Conservation (phyloP, 352 stramenopile species). For the Phytophthora fragariae region DNA sequence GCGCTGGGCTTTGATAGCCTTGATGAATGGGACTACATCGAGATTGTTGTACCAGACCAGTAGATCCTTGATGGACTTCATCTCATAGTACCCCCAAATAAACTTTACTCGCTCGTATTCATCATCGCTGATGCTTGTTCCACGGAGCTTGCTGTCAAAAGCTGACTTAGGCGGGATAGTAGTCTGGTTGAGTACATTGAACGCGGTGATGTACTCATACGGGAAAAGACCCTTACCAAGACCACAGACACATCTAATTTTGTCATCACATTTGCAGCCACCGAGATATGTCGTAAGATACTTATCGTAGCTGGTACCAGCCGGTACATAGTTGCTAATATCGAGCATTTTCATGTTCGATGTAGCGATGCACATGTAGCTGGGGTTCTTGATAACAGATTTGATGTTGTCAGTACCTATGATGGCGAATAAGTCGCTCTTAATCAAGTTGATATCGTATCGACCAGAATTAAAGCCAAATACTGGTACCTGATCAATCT, state of each 20-base stretch:
- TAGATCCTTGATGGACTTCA: neutral
- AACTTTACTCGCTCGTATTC: neutral
- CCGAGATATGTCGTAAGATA: constrained; percentile 47
- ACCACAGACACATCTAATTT: constrained; percentile 39
- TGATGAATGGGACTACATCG: neutral
- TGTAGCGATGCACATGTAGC: constrained; percentile 47
- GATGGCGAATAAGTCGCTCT: constrained; percentile 40
- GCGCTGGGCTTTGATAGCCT: neutral
- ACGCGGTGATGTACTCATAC: neutral
- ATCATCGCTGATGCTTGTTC: constrained; percentile 1
- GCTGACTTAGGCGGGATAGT: neutral
- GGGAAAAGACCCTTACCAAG: neutral
- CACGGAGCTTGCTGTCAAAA: constrained; percentile 1
- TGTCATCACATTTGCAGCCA: constrained; percentile 42
- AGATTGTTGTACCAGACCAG: neutral
- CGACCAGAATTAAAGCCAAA: constrained; percentile 25
- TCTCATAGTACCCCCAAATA: neutral
- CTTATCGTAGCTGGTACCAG: constrained; percentile 38
- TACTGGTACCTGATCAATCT: constrained; percentile 18
- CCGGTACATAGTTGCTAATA: constrained; percentile 43
- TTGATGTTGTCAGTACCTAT: constrained; percentile 20
- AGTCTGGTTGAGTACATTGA: neutral
- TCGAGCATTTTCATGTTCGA: constrained; percentile 39
- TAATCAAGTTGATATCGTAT: constrained; percentile 42
- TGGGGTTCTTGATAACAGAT: constrained; percentile 40